Evolutionary conservation across 495 filamentous ascomycete species (phyloP), one percentile per base, ranked within the genome.

Genomic region (Penicillium simplicissimum): DNA sequence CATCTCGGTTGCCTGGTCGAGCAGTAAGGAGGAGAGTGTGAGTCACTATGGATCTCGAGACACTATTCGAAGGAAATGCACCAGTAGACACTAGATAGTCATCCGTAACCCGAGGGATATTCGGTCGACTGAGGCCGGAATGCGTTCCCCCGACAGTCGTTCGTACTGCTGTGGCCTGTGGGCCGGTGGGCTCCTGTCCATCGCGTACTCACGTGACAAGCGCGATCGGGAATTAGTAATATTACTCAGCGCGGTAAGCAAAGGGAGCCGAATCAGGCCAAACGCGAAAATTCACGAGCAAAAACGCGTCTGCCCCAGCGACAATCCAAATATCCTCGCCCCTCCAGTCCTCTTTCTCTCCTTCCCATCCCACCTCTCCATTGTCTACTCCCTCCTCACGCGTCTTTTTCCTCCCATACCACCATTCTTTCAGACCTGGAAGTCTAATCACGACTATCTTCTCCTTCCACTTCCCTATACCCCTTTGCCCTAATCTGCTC

Each of bases 221-320:
- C 49, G 53, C 65, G 65, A 57, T 54, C 35, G 40, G 40, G 15
- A 34, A 25, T 31, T 31, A 52, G 3, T 34, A 49, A 58, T 61
- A 54, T 66, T 57, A 63, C 60, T 60, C 61, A 58, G 55, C 62
- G 58, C 33, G 52, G 48, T 31, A 53, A 51, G 31, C 59, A 68
- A 67, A 62, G 67, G 66, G 55, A 69, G 57, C 55, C 72, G 58
- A 71, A 72, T 69, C 64, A 66, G 61, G 48, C 63, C 72, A 71
- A 74, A 75, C 75, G 73, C 72, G 74, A 76, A 74, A 76, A 75
- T 67, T 78, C 71, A 72, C 74, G 71, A 73, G 67, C 62, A 60
- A 58, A 59, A 71, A 73, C 70, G 74, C 76, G 76, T 74, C 70
- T 67, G 69, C 67, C 66, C 65, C 55, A 63, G 64, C 68, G 66